Evolutionary conservation across 192 early-diverging fungal species (phyloP).

Genomic region (Gonapodya prolifera): DNA sequence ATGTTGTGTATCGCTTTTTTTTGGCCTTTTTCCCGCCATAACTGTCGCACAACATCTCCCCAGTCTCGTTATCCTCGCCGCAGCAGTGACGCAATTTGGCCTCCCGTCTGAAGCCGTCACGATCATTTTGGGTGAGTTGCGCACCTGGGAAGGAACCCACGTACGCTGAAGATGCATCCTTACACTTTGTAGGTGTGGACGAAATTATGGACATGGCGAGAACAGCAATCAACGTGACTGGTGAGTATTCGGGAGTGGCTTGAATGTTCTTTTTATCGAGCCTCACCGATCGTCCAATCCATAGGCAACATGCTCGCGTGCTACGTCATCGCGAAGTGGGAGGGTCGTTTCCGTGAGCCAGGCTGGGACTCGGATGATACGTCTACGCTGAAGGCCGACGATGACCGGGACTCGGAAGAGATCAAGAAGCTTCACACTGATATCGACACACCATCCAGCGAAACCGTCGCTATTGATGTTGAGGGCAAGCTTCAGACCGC

Average conservation of each 20-base stretch:
- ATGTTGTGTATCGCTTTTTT: not conserved
- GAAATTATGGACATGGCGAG: slow-evolving; percentile 67
- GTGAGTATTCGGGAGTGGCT: not conserved
- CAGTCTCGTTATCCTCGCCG: slow-evolving; percentile 43
- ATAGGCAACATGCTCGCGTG: slow-evolving; percentile 54
- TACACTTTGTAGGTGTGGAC: too few species aligned
- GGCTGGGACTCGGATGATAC: slow-evolving; percentile 16
- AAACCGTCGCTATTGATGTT: too few species aligned
- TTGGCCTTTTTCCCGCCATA: not conserved
- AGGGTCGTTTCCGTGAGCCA: slow-evolving; percentile 48
- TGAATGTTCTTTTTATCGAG: not conserved
- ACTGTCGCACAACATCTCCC: slow-evolving; percentile 9
- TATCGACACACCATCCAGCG: too few species aligned
- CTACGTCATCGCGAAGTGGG: slow-evolving; percentile 48
- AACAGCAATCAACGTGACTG: slow-evolving; percentile 47
- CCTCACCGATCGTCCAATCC: not conserved
- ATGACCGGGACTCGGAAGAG: not conserved
- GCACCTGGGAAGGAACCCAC: too few species aligned
- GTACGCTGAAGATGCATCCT: too few species aligned
- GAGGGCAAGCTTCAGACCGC: too few species aligned
- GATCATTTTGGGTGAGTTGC: slow-evolving; percentile 52
- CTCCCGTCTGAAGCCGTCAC: slow-evolving; percentile 42
- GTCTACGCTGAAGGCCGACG: not conserved
- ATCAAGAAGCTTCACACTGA: too few species aligned
- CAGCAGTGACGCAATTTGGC: slow-evolving; percentile 34